Evolutionary conservation across 768 basidiomycete species (phyloP).

Genomic region (Russula compacta): DNA sequence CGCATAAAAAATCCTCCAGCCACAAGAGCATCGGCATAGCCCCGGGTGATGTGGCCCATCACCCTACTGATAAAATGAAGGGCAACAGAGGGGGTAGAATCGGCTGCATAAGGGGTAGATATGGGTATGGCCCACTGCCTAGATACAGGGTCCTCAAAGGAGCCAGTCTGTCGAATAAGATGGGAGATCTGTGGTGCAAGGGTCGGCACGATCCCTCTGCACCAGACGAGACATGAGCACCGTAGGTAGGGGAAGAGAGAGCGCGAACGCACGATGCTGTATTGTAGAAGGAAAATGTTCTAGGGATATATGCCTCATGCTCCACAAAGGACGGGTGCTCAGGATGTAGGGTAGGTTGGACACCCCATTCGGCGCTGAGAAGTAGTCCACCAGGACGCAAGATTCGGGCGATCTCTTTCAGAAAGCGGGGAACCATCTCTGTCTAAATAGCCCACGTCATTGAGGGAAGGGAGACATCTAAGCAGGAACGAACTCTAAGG

Average conservation of each 20-base stretch:
- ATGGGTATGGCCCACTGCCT: conserved; percentile 16
- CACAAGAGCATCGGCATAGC: conserved; percentile 8
- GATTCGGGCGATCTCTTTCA: conserved; percentile 53
- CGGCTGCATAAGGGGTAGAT: neutral
- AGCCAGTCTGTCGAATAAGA: conserved; percentile 1
- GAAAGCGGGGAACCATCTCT: conserved; percentile 40
- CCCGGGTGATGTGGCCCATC: neutral
- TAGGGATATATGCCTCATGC: conserved; percentile 1
- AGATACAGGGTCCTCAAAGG: conserved; percentile 6
- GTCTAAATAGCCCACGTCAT: conserved; percentile 35
- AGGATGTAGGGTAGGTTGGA: conserved; percentile 27
- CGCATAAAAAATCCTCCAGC: neutral
- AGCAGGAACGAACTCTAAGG: conserved; percentile 45
- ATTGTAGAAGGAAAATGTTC: conserved; percentile 6
- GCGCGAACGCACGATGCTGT: conserved; percentile 1
- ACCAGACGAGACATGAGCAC: neutral
- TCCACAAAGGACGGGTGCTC: conserved; percentile 3
- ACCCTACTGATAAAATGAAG: conserved; percentile 1
- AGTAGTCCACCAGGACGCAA: conserved; percentile 66
- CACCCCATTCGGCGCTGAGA: conserved; percentile 52
- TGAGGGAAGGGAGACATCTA: neutral
- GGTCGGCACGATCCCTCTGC: conserved; percentile 2
- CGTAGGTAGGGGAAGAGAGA: neutral
- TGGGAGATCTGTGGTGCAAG: conserved; percentile 6
- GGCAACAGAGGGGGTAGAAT: neutral